phyloP scores from a whole-genome alignment of 257 asterid genomes.

The Rehmannia glutinosa region DNA sequence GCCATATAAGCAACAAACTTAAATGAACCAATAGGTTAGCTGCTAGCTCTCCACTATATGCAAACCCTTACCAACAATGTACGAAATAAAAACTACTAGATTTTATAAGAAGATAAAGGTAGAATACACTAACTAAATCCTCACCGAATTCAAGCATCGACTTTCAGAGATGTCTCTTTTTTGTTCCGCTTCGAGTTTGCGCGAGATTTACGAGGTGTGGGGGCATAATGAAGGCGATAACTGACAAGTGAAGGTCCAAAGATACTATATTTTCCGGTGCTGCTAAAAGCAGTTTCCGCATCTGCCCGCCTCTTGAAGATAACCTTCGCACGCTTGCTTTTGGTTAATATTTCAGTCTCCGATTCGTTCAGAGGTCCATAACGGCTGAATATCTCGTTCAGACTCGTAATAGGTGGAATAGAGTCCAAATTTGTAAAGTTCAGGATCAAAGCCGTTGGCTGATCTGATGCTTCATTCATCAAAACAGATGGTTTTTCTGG shows the following conservation, averaged over 20 bases:
- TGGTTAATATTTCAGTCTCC: slow-evolving; percentile 39
- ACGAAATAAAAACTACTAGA: not conserved
- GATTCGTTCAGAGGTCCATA: slow-evolving; percentile 63
- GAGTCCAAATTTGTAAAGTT: slow-evolving; percentile 47
- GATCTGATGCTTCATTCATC: slow-evolving; percentile 20
- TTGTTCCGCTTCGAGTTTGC: slow-evolving; percentile 31
- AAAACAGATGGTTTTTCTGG: slow-evolving; percentile 5
- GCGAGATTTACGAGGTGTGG: slow-evolving; percentile 29
- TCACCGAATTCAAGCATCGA: slow-evolving; percentile 23
- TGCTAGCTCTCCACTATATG: slow-evolving; percentile 27
- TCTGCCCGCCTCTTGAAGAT: slow-evolving; percentile 52
- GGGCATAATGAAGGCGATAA: slow-evolving; percentile 47
- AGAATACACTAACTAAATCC: slow-evolving; percentile 14
- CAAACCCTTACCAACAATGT: slow-evolving; percentile 16
- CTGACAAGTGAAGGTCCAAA: slow-evolving; percentile 74
- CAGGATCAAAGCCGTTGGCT: slow-evolving; percentile 56
- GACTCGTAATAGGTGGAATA: slow-evolving; percentile 44
- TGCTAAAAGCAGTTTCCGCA: slow-evolving; percentile 75
- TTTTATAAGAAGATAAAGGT: not conserved
- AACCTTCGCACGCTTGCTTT: slow-evolving; percentile 61
- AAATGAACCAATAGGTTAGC: slow-evolving; percentile 32
- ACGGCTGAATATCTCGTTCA: slow-evolving; percentile 54
- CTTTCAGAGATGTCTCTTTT: slow-evolving; percentile 21
- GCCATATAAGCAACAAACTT: slow-evolving; percentile 1
- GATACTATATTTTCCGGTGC: slow-evolving; percentile 56